Evolutionary conservation across 129 eudicot genomes (phyloP).

Genomic region (Artemisia tridentata): DNA sequence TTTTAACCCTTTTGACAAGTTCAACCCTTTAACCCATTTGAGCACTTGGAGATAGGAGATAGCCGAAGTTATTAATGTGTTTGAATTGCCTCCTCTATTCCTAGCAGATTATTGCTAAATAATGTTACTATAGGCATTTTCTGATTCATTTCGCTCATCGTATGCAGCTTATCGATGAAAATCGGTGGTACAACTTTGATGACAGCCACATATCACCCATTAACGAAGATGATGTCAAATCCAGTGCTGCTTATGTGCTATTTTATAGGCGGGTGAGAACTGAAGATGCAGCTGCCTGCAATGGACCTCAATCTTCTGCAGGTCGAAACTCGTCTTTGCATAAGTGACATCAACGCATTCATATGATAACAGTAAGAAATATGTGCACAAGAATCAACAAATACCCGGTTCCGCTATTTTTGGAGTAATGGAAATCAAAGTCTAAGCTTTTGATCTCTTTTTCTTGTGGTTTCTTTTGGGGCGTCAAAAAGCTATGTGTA

Average conservation of each 20-base stretch:
- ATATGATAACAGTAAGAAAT: constrained; percentile 23
- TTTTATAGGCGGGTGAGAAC: constrained; percentile 70
- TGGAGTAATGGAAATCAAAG: constrained; percentile 7
- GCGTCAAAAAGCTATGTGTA: neutral
- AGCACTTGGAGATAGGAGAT: neutral
- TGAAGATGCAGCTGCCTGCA: constrained; percentile 43
- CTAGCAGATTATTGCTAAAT: neutral
- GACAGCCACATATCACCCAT: constrained; percentile 68
- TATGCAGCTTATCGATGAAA: constrained; percentile 80
- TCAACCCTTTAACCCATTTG: constrained; percentile 1
- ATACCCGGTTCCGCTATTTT: neutral
- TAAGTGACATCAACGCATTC: constrained; percentile 25
- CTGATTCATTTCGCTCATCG: neutral
- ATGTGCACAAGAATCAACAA: constrained; percentile 16
- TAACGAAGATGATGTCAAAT: constrained; percentile 73
- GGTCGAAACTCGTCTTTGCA: constrained; percentile 25
- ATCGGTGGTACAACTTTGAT: constrained; percentile 91
- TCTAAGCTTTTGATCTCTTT: constrained; percentile 14
- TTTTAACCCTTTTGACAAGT: neutral
- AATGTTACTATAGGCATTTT: neutral
- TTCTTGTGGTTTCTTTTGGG: constrained; percentile 9
- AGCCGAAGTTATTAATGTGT: neutral
- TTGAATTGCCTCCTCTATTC: neutral
- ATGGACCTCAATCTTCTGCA: constrained; percentile 41
- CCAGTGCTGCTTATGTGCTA: constrained; percentile 84